Evolutionary conservation across 371 early-diverging fungal species (phyloP).

Genomic region (Circinella umbellata): DNA sequence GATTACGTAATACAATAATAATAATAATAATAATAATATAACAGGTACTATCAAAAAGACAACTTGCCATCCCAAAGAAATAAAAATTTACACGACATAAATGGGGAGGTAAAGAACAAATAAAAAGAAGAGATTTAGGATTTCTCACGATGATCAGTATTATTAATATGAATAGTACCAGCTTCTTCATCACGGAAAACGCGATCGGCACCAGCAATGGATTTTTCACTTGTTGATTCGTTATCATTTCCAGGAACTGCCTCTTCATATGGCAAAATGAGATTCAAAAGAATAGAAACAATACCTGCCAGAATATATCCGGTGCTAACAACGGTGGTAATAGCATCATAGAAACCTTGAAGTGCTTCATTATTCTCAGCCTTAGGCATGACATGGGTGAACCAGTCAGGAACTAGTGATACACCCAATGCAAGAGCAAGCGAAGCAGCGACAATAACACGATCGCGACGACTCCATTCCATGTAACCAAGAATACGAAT

Average conservation of each 20-base stretch:
- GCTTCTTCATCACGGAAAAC: conserved; percentile 23
- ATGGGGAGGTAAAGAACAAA: too few relatives aligned
- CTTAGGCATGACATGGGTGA: conserved; percentile 50
- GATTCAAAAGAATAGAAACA: conserved; percentile 56
- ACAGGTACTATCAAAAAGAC: too few relatives aligned
- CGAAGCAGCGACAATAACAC: conserved; percentile 58
- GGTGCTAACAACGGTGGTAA: conserved; percentile 56
- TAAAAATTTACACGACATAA: not conserved
- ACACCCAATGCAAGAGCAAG: conserved; percentile 59
- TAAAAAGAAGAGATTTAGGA: too few relatives aligned
- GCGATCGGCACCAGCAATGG: conserved; percentile 14
- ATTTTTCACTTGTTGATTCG: not conserved
- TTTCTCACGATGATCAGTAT: not conserved
- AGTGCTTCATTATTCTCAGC: conserved; percentile 42
- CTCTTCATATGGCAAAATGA: conserved; percentile 41
- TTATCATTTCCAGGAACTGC: not conserved
- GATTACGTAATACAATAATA: too few relatives aligned
- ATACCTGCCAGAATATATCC: conserved; percentile 60
- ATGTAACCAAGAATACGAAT: conserved; percentile 62
- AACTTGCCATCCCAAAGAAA: conserved; percentile 2
- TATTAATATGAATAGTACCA: conserved; percentile 10
- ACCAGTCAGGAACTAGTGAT: conserved; percentile 58
- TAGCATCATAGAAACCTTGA: conserved; percentile 55
- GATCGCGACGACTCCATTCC: conserved; percentile 67
- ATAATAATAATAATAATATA: too few relatives aligned